Conservation (phyloP, 768 basidiomycete genomes). For the Fistulinella prunicolor region DNA sequence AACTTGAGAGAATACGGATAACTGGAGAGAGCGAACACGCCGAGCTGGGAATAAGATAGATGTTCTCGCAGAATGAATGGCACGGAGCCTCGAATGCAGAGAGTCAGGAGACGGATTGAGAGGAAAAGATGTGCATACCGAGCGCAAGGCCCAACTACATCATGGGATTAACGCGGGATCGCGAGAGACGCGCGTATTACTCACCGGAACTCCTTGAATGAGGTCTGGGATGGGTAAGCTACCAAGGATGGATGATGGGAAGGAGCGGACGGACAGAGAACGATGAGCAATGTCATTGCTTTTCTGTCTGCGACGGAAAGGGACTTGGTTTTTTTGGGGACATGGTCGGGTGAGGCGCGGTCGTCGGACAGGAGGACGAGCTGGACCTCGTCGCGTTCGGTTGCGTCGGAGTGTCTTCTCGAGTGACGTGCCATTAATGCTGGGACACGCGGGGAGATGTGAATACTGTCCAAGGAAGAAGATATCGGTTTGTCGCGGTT, state of each 20-base stretch:
- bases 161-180: conserved; percentile 4
- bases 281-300: conserved; percentile 79
- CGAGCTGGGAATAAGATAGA: conserved; percentile 95
- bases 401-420: conserved; percentile 25
- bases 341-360: conserved; percentile 38
- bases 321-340: conserved; percentile 40
- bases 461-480: conserved; percentile 58
- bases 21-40: conserved; percentile 86
- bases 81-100: conserved; percentile 66
- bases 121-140: conserved; percentile 41
- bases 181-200: conserved; percentile 29
- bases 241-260: conserved; percentile 8
- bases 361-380: conserved; percentile 54
- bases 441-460: conserved; percentile 53
- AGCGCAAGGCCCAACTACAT: conserved; percentile 82
- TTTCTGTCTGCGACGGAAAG: conserved; percentile 76
- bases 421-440: conserved; percentile 38
- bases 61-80: conserved; percentile 95
- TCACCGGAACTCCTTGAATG: conserved; percentile 87
- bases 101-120: conserved; percentile 2
- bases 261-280: conserved; percentile 68
- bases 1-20: conserved; percentile 97
- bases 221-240: conserved; percentile 46
- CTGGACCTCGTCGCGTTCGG: conserved; percentile 54
- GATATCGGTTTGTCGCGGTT: conserved; percentile 50